Percentiles rank a stretch among this genome's conserved stretches.
phyloP scores from a whole-genome alignment of 1,284 basidiomycete genomes.

The Hymenochaete sp. region DNA sequence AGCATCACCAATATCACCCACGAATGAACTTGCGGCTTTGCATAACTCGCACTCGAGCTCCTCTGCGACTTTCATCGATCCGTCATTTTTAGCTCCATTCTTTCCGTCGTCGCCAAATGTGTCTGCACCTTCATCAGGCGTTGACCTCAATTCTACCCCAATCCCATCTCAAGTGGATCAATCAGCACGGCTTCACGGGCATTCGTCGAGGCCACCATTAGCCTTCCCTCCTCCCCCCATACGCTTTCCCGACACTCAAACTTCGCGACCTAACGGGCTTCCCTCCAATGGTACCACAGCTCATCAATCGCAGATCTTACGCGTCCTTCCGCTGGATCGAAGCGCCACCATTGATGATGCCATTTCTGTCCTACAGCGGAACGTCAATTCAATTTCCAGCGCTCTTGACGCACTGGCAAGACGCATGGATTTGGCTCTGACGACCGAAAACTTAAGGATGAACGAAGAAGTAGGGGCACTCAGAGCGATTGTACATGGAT shows the following conservation, averaged over 20 bases:
- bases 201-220: slow-evolving; percentile 5
- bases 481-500: slow-evolving; percentile 64
- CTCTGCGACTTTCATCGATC: slow-evolving; percentile 13
- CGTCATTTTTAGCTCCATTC: slow-evolving; percentile 36
- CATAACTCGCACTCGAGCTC: not conserved
- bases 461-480: slow-evolving; percentile 71
- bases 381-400: slow-evolving; percentile 47
- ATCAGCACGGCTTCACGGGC: slow-evolving; percentile 4
- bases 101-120: slow-evolving; percentile 31
- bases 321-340: slow-evolving; percentile 46
- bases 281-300: slow-evolving; percentile 20
- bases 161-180: not conserved
- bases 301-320: slow-evolving; percentile 29
- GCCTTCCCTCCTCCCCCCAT: slow-evolving; percentile 13
- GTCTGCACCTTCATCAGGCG: not conserved
- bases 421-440: slow-evolving; percentile 54
- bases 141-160: not conserved
- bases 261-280: slow-evolving; percentile 8
- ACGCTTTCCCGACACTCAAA: slow-evolving; percentile 8
- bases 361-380: slow-evolving; percentile 49
- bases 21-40: slow-evolving; percentile 17
- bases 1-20: slow-evolving; percentile 3
- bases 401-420: slow-evolving; percentile 57
- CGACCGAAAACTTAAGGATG: slow-evolving; percentile 63
- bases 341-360: slow-evolving; percentile 52